Evolutionary conservation across 1,284 basidiomycete species (phyloP).

Genomic region (Rhizoctonia solani): DNA sequence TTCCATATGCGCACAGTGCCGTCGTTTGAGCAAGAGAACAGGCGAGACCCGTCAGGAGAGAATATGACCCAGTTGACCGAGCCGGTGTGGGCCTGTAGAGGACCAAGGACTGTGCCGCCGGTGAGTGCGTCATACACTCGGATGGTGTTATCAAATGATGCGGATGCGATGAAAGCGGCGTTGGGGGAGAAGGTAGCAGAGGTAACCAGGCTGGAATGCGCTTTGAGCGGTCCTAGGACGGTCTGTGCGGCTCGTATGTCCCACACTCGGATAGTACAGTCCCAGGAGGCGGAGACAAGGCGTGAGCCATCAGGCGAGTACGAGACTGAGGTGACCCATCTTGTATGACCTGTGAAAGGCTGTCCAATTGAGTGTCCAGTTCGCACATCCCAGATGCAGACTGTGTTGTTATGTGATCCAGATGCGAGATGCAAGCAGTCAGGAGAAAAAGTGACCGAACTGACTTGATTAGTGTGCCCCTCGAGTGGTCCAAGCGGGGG

Average conservation of each 20-base stretch:
- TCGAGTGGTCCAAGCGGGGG: background rate
- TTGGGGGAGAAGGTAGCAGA: background rate
- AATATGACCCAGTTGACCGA: background rate
- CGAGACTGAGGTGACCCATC: background rate
- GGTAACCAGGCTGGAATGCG: background rate
- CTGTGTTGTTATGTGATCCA: background rate
- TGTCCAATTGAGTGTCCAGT: background rate
- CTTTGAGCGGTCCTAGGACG: background rate
- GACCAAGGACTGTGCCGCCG: background rate
- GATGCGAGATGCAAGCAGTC: background rate
- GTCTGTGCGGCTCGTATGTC: background rate
- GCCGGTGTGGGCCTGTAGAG: background rate
- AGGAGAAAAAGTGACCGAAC: slow-evolving; percentile 1
- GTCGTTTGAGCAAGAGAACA: background rate
- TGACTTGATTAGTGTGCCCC: background rate
- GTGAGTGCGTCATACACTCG: background rate
- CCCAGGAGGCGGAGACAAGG: background rate
- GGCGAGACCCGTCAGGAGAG: background rate
- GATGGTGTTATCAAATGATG: background rate
- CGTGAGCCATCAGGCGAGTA: background rate
- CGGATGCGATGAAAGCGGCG: background rate
- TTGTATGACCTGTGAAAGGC: background rate
- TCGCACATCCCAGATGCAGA: slow-evolving; percentile 7
- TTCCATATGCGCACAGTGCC: background rate
- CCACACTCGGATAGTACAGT: background rate